Evolutionary conservation across 257 asterid genomes (phyloP).

Genomic region (Solanum chiquidenum): DNA sequence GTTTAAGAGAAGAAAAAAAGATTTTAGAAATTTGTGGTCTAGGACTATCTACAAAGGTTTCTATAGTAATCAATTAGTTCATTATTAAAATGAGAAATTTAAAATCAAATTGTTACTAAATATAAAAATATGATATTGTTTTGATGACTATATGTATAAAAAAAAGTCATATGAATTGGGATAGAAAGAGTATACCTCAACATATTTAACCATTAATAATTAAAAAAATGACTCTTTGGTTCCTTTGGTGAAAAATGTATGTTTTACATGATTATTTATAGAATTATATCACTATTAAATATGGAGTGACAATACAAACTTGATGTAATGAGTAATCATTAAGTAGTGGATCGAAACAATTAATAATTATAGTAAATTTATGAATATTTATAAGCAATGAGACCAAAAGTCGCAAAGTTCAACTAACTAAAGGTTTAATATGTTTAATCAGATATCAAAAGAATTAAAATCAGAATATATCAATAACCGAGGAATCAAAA

Average conservation of each 20-base stretch:
- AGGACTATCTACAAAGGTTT: neutral
- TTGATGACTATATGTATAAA: too few relatives aligned
- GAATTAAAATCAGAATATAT: neutral
- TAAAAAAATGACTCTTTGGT: neutral
- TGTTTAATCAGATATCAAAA: neutral
- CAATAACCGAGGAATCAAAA: neutral
- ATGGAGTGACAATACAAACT: neutral
- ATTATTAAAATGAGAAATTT: neutral
- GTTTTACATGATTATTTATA: neutral
- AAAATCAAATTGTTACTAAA: neutral
- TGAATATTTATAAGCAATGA: neutral
- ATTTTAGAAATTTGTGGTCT: neutral
- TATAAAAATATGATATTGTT: too few relatives aligned
- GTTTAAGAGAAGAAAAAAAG: neutral
- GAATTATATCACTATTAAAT: neutral
- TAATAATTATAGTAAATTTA: neutral
- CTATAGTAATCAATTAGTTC: neutral
- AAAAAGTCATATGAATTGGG: neutral
- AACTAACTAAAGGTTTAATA: neutral
- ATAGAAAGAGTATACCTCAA: neutral
- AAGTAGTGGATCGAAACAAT: neutral
- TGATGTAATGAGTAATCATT: neutral
- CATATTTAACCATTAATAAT: neutral
- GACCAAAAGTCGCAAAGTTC: neutral
- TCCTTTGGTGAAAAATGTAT: neutral